Evolutionary conservation across 257 asterid species (phyloP), one percentile per base, ranked within the genome.

Genomic region (Scutellaria baicalensis): DNA sequence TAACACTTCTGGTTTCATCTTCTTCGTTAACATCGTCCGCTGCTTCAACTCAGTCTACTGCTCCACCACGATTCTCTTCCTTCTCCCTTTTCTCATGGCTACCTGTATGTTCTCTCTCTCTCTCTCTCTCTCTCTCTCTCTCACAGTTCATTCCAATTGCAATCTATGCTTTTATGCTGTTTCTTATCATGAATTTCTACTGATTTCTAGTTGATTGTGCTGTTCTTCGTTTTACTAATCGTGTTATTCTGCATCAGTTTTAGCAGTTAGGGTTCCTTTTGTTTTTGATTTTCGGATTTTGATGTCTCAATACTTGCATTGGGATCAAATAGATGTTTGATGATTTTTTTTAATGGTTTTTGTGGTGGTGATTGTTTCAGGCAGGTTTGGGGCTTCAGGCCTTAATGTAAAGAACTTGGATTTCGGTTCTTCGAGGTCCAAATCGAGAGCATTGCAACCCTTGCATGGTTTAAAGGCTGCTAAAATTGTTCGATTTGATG

Each of bases 321-420:
- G 33, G 33, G 33, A 27, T 27, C 33, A 27, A 27, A 27, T 27
- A 4, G 4, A 27, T 27, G 33, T 20, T 54, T 54, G 4, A 51
- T 68, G 65, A 8, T 14, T 23, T 33, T 11, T 13, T 58, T 21
- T 57, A 12, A 17, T 44, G 33, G 52, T 9, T 63, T 33, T 62
- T 47, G 5, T 52, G 73, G 50, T 35, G 58, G 45, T 62, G 20
- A 62, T 56, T 63, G 55, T 73, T 81, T 73, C 79, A 86, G 95
- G 85, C 55, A 78, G 90, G 69, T 72, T 82, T 69, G 88, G 92
- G 82, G 79, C 84, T 80, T 78, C 90, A 63, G 75, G 92, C 67
- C 60, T 84, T 45, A 83, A 82, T 77, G 71, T 82, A 21, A 79
- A 75, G 68, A 82, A 68, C 49, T 76, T 78, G 80, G 79, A 81